phyloP scores from a whole-genome alignment of 352 stramenopile genomes.

The Hyaloperonospora arabidopsidis region DNA sequence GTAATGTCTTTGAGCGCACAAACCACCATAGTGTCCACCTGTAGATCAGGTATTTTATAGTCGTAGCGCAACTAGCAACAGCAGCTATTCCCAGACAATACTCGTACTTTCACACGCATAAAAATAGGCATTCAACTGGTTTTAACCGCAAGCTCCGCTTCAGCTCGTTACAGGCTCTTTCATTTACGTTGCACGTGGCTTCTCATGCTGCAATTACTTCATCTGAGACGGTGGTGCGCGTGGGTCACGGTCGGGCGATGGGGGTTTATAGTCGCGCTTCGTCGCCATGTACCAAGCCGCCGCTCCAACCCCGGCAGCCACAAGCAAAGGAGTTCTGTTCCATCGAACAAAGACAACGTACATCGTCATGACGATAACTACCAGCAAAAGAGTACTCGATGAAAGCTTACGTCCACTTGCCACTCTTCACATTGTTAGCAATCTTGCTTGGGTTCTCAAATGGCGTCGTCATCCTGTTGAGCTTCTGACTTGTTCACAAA shows the following conservation, averaged over 20 bases:
- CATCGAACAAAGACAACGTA: background rate
- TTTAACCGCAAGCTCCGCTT: background rate
- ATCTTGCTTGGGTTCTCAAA: slow-evolving; percentile 28
- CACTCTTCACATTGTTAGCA: slow-evolving; percentile 27
- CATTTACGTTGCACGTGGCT: background rate
- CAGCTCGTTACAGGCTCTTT: background rate
- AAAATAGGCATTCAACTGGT: background rate
- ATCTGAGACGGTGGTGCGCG: slow-evolving; percentile 25
- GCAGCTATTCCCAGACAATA: too few species aligned
- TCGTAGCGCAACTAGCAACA: too few species aligned
- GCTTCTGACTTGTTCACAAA: slow-evolving; percentile 5
- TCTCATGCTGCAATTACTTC: slow-evolving; percentile 12
- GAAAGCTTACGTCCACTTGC: slow-evolving; percentile 25
- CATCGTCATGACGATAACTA: background rate
- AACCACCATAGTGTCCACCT: too few species aligned
- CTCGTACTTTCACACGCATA: too few species aligned
- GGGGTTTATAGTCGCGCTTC: slow-evolving; percentile 12
- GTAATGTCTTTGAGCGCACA: too few species aligned
- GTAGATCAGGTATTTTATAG: too few species aligned
- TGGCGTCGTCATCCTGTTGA: slow-evolving; percentile 17
- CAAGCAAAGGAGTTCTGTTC: slow-evolving; percentile 18
- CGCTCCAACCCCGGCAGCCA: slow-evolving; percentile 23
- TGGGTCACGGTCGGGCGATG: slow-evolving; percentile 12
- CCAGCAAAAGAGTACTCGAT: background rate
- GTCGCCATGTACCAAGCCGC: slow-evolving; percentile 29